Evolutionary conservation across 768 basidiomycete species (phyloP).

Genomic region (Suillus placidus): DNA sequence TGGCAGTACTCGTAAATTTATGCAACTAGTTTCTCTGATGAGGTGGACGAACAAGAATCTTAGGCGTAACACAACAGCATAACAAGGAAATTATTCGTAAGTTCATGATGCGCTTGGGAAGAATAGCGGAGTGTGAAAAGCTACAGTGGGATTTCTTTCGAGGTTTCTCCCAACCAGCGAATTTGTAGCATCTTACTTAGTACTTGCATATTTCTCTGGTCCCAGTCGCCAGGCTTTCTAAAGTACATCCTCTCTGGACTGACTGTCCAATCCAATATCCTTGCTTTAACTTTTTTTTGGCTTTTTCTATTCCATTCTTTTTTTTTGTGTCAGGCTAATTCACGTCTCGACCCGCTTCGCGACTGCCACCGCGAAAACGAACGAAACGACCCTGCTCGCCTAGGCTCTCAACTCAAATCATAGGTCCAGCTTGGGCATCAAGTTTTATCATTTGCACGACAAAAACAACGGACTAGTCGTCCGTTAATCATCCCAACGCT

Average conservation of each 20-base stretch:
- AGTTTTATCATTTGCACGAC: constrained; percentile 32
- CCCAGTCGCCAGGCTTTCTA: constrained; percentile 35
- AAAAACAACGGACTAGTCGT: constrained; percentile 32
- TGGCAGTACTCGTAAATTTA: neutral
- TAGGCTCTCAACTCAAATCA: constrained; percentile 19
- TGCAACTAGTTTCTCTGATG: neutral
- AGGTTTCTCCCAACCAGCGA: constrained; percentile 34
- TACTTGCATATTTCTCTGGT: constrained; percentile 39
- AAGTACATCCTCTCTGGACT: constrained; percentile 36
- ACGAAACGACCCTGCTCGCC: constrained; percentile 22
- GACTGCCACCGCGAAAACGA: constrained; percentile 31
- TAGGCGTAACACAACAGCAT: neutral
- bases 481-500: constrained; percentile 45
- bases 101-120: constrained; percentile 25
- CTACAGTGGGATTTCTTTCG: constrained; percentile 27
- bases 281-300: constrained; percentile 24
- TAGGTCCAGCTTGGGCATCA: constrained; percentile 19
- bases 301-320: constrained; percentile 21
- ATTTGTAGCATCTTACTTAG: constrained; percentile 42
- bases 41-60: constrained; percentile 2
- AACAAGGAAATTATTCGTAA: constrained; percentile 9
- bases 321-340: constrained; percentile 31
- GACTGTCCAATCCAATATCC: constrained; percentile 33
- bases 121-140: constrained; percentile 38
- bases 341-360: constrained; percentile 29